Conservation (phyloP, 306 rosid species). For the Herpetospermum pedunculosum region DNA sequence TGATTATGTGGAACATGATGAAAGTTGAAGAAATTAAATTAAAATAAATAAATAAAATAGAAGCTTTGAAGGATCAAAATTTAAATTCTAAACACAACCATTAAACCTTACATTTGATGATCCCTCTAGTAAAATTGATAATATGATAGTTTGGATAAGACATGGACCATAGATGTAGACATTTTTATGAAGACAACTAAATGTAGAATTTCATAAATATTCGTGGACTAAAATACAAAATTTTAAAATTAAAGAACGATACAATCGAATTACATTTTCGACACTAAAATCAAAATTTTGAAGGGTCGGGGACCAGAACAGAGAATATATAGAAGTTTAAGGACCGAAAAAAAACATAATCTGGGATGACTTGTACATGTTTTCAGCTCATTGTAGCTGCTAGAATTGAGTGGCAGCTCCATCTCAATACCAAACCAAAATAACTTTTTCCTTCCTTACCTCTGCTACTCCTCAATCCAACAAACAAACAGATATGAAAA, state of each 20-base stretch:
- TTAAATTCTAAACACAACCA: too few relatives aligned
- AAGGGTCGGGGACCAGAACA: background rate
- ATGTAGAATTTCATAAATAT: background rate
- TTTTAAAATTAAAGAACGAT: background rate
- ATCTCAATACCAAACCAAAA: too few relatives aligned
- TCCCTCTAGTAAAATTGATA: background rate
- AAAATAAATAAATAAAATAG: too few relatives aligned
- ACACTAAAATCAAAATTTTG: background rate
- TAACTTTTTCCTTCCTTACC: background rate
- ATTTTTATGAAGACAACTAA: background rate
- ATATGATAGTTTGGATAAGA: background rate
- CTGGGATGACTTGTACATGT: background rate
- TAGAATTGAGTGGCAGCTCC: too few relatives aligned
- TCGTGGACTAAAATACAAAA: background rate
- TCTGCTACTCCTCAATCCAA: background rate
- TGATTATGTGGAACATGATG: background rate
- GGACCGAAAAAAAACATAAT: background rate
- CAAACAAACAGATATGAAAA: background rate
- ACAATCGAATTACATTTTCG: background rate
- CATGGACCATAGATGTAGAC: too few relatives aligned
- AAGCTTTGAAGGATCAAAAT: too few relatives aligned
- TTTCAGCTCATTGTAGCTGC: background rate
- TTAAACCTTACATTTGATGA: too few relatives aligned
- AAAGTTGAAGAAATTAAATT: background rate
- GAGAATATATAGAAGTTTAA: background rate